Conservation (phyloP, 139 green algal species). For the Nannochloris sp. region DNA sequence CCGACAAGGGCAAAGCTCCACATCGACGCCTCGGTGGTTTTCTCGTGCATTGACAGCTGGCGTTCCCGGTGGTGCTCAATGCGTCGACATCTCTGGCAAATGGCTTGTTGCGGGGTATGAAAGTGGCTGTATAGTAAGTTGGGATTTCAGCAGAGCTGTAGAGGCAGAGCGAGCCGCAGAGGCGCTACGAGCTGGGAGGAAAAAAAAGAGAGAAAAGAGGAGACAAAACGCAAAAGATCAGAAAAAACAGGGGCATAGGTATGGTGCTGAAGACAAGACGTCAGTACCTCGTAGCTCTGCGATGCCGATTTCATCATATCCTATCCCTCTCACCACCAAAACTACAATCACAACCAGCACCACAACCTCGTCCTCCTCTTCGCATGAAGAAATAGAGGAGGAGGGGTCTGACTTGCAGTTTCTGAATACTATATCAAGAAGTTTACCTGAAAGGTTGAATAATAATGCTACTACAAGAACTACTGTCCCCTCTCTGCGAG, state of each 20-base stretch:
- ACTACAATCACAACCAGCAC: no score
- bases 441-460: not conserved
- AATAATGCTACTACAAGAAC: not conserved
- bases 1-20: not conserved
- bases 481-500: not conserved
- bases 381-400: not conserved
- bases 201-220: not conserved
- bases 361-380: no score
- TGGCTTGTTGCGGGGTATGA: slow-evolving; percentile 32
- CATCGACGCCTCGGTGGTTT: not conserved
- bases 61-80: slow-evolving; percentile 11
- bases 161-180: slow-evolving; percentile 1
- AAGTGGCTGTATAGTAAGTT: slow-evolving; percentile 6
- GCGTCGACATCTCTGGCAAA: slow-evolving; percentile 41
- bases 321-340: no score
- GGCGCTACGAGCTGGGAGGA: not conserved
- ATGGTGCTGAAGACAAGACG: no score
- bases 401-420: not conserved
- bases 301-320: no score
- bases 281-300: no score
- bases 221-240: not conserved
- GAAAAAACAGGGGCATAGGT: no score
- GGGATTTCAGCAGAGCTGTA: slow-evolving; percentile 21
- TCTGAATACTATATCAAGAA: not conserved
- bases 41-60: not conserved